Evolutionary conservation across 306 rosid genomes (phyloP).

Genomic region (Glycyrrhiza uralensis): DNA sequence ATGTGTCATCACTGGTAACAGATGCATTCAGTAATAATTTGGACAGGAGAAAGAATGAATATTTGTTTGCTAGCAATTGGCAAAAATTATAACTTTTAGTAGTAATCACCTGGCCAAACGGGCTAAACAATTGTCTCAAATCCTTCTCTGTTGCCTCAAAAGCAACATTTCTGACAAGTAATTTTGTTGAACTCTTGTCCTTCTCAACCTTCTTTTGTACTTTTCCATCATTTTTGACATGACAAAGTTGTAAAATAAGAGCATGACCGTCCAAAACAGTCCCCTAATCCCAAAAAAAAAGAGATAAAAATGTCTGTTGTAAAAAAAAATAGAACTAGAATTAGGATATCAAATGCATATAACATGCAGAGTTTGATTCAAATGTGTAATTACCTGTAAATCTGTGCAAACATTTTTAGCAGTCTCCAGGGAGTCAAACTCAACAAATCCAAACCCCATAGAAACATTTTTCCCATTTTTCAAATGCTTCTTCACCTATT

Average conservation of each 20-base stretch:
- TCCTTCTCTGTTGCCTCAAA: constrained; percentile 90
- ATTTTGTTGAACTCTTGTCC: constrained; percentile 81
- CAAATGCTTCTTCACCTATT: constrained; percentile 80
- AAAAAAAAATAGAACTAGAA: constrained; percentile 20
- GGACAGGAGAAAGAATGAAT: neutral
- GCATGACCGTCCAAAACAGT: constrained; percentile 86
- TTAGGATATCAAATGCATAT: constrained; percentile 22
- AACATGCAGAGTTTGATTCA: constrained; percentile 1
- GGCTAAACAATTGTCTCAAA: constrained; percentile 74
- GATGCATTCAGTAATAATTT: neutral
- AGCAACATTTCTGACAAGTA: constrained; percentile 80
- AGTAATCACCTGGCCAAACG: constrained; percentile 90
- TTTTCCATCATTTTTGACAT: constrained; percentile 63
- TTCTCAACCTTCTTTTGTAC: constrained; percentile 46
- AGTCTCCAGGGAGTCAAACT: constrained; percentile 78
- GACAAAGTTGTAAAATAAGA: constrained; percentile 72
- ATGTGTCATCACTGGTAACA: neutral
- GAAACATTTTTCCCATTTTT: constrained; percentile 84
- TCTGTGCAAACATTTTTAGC: constrained; percentile 58
- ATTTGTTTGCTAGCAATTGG: neutral
- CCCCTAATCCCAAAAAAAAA: constrained; percentile 46
- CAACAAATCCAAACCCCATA: constrained; percentile 89
- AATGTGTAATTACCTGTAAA: constrained; percentile 60
- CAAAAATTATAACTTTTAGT: neutral
- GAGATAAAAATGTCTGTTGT: neutral